Conservation (phyloP, 768 basidiomycete species). For the Tylopilus sp. region DNA sequence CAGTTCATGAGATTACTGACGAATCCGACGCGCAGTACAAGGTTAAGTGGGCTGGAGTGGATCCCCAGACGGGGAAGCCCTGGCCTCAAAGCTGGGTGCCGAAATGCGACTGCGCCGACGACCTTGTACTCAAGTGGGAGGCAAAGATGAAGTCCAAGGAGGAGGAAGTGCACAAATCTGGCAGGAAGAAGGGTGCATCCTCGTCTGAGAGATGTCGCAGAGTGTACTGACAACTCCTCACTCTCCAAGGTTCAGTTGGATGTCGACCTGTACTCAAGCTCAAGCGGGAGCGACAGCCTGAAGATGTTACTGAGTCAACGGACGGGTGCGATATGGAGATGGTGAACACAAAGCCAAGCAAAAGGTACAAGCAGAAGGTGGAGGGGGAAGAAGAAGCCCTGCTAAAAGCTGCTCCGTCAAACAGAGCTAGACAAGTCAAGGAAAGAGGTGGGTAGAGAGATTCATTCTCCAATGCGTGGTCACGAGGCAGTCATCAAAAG, state of each 20-base stretch:
- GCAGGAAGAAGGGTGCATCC: neutral
- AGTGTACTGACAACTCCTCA: neutral
- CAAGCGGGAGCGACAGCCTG: too few species aligned
- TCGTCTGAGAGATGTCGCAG: neutral
- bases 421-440: too few species aligned
- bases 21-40: neutral
- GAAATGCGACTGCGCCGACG: neutral
- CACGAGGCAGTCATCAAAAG: too few species aligned
- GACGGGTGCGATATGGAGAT: too few species aligned
- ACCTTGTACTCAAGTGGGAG: neutral
- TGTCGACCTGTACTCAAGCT: too few species aligned
- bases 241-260: neutral
- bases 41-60: neutral
- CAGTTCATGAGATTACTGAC: neutral
- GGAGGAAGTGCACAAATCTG: neutral
- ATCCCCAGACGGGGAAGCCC: neutral
- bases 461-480: too few species aligned
- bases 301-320: too few species aligned
- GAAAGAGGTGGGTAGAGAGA: too few species aligned
- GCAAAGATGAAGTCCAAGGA: neutral
- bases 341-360: too few species aligned
- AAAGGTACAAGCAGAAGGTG: too few species aligned
- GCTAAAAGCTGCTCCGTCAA: too few species aligned
- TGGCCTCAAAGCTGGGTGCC: neutral
- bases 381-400: too few species aligned